Evolutionary conservation across 306 rosid species (phyloP).

Genomic region (Rosa chinensis): DNA sequence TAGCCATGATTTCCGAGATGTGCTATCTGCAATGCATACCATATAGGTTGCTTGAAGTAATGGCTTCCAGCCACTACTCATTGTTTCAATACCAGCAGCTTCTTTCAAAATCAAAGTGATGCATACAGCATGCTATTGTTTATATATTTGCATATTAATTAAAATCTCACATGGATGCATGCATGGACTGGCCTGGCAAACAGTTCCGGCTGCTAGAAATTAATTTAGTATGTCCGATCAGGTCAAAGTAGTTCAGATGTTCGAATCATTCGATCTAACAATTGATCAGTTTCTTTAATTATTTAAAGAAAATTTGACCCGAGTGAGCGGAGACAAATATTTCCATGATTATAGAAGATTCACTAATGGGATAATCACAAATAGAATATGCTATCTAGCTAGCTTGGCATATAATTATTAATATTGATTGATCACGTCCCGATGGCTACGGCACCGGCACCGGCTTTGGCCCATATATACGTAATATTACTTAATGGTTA

Average conservation of each 20-base stretch:
- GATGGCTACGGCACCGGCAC: conserved; percentile 5
- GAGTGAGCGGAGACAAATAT: not conserved
- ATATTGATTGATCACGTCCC: conserved; percentile 2
- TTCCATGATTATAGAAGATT: not conserved
- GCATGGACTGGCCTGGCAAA: not conserved
- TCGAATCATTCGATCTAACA: not conserved
- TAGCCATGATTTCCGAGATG: conserved; percentile 24
- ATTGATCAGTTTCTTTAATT: too few species aligned
- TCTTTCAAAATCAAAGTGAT: not conserved
- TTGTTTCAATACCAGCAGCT: not conserved
- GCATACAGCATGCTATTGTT: not conserved
- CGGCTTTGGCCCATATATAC: conserved; percentile 9
- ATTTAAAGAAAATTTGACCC: not conserved
- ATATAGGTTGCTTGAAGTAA: not conserved
- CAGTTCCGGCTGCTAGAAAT: not conserved
- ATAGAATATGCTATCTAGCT: not conserved
- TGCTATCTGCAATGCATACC: not conserved
- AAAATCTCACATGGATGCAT: not conserved
- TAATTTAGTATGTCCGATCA: too few species aligned
- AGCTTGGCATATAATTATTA: not conserved
- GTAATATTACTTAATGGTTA: not conserved
- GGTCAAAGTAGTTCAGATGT: not conserved
- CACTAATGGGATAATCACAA: not conserved
- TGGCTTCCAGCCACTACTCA: not conserved
- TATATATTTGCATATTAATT: too few species aligned